Evolutionary conservation across 2,329 filamentous ascomycete species (phyloP).

Genomic region (Malbranchea cinnamomea): DNA sequence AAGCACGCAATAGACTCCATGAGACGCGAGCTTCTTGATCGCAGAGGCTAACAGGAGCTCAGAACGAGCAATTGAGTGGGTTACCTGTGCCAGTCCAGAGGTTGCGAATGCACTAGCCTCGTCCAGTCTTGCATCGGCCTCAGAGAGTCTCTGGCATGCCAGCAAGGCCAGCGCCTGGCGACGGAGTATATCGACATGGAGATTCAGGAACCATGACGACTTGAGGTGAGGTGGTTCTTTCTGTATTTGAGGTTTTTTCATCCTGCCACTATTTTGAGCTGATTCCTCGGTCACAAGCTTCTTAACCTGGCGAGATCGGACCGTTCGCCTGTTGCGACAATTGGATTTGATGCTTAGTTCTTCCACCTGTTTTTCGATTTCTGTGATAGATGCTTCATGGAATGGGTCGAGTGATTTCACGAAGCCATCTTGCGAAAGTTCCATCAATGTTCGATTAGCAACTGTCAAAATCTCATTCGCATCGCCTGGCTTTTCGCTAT

Average conservation of each 20-base stretch:
- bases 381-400: conserved; percentile 14
- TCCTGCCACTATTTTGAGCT: no score
- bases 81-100: conserved; percentile 46
- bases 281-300: no score
- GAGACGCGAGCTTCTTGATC: conserved; percentile 46
- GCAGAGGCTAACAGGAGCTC: conserved; percentile 24
- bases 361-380: conserved; percentile 29
- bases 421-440: conserved; percentile 23
- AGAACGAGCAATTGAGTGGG: conserved; percentile 28
- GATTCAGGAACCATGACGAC: conserved; percentile 22
- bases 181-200: conserved; percentile 36
- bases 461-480: conserved; percentile 35
- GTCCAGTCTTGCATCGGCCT: conserved; percentile 40
- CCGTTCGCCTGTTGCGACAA: no score
- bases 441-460: conserved; percentile 31
- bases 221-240: conserved; percentile 12
- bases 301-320: no score
- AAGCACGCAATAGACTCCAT: conserved; percentile 76
- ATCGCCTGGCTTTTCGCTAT: conserved; percentile 26
- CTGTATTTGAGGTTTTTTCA: background rate
- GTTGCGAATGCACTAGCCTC: conserved; percentile 20
- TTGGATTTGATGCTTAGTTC: conserved; percentile 23
- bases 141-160: conserved; percentile 36
- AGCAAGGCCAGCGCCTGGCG: conserved; percentile 23
- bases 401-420: conserved; percentile 16